A percentile compares a stretch with the other conserved stretches of the same genome.
Evolutionary conservation across 2,329 filamentous ascomycete species (phyloP).

Genomic region (Akanthomyces uredinophilus): DNA sequence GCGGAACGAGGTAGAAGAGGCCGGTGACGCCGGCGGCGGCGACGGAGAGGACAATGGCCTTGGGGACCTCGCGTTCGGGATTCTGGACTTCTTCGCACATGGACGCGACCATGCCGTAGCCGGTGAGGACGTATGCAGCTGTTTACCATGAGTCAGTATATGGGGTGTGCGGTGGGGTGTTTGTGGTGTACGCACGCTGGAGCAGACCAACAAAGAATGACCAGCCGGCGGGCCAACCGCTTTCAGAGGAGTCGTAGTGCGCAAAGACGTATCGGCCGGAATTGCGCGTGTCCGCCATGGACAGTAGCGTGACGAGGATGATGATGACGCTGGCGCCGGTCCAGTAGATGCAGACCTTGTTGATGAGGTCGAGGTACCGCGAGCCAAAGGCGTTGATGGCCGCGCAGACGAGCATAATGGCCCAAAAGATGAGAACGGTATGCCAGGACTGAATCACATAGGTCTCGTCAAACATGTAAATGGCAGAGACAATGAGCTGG

Average conservation of each 20-base stretch:
- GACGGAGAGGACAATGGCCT: slow-evolving; percentile 63
- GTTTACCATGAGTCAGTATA: slow-evolving; percentile 13
- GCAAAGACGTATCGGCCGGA: slow-evolving; percentile 62
- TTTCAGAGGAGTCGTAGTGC: slow-evolving; percentile 61
- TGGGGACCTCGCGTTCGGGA: slow-evolving; percentile 56
- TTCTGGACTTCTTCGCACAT: slow-evolving; percentile 60
- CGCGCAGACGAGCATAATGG: slow-evolving; percentile 58
- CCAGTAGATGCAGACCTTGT: slow-evolving; percentile 69
- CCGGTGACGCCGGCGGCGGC: slow-evolving; percentile 61
- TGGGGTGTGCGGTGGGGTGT: slow-evolving; percentile 30
- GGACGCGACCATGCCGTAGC: slow-evolving; percentile 49
- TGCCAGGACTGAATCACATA: slow-evolving; percentile 62
- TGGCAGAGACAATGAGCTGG: slow-evolving; percentile 62
- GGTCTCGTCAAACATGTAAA: slow-evolving; percentile 57
- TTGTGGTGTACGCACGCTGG: slow-evolving; percentile 32
- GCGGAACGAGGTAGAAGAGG: slow-evolving; percentile 60
- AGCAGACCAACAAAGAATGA: slow-evolving; percentile 52
- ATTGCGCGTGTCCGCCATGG: slow-evolving; percentile 59
- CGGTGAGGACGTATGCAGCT: slow-evolving; percentile 38
- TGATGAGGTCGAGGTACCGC: slow-evolving; percentile 58
- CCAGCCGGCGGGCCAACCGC: slow-evolving; percentile 65
- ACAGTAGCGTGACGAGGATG: slow-evolving; percentile 64
- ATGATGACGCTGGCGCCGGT: slow-evolving; percentile 63
- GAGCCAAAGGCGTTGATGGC: slow-evolving; percentile 61
- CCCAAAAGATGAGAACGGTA: slow-evolving; percentile 70